Percentiles rank a stretch among this genome's conserved stretches.
phyloP scores from a whole-genome alignment of 352 stramenopile genomes.

The Globisporangium nagaii region DNA sequence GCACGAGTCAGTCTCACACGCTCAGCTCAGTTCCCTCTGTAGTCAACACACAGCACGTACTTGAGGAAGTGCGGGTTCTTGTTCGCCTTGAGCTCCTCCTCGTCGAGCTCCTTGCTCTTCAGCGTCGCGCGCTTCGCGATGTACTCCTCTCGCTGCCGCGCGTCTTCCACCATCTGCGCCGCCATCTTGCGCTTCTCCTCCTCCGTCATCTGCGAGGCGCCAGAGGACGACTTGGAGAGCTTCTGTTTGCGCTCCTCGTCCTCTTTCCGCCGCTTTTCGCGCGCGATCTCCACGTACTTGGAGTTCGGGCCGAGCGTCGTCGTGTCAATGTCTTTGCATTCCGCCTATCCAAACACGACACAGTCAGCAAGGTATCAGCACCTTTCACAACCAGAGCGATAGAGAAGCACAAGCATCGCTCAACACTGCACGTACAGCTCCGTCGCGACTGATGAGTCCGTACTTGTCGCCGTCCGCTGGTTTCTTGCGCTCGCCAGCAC shows the following conservation, averaged over 20 bases:
- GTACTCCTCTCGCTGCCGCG: conserved; percentile 57
- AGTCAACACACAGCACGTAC: conserved; percentile 26
- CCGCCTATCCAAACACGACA: conserved; percentile 19
- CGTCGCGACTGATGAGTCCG: conserved; percentile 50
- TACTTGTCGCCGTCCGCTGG: conserved; percentile 44
- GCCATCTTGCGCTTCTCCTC: conserved; percentile 64
- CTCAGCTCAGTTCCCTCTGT: too few relatives aligned
- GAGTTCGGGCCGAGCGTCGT: conserved; percentile 70
- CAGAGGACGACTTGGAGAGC: conserved; percentile 32
- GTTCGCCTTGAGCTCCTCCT: conserved; percentile 40
- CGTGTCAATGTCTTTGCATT: conserved; percentile 72
- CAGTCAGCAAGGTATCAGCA: not conserved
- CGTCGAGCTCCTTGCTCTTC: conserved; percentile 56
- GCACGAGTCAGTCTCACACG: not conserved
- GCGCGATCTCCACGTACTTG: conserved; percentile 69
- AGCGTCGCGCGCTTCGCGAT: conserved; percentile 37
- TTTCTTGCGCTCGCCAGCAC: conserved; percentile 11
- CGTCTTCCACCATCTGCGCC: conserved; percentile 72
- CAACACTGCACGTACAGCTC: conserved; percentile 30
- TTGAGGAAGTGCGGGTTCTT: conserved; percentile 76
- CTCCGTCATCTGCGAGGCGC: conserved; percentile 22
- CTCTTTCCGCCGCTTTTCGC: conserved; percentile 58
- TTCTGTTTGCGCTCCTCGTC: conserved; percentile 67
- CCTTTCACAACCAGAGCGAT: not conserved
- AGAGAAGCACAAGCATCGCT: not conserved